Conservation (phyloP, 139 green algal genomes). For the Micractinium conductrix region DNA sequence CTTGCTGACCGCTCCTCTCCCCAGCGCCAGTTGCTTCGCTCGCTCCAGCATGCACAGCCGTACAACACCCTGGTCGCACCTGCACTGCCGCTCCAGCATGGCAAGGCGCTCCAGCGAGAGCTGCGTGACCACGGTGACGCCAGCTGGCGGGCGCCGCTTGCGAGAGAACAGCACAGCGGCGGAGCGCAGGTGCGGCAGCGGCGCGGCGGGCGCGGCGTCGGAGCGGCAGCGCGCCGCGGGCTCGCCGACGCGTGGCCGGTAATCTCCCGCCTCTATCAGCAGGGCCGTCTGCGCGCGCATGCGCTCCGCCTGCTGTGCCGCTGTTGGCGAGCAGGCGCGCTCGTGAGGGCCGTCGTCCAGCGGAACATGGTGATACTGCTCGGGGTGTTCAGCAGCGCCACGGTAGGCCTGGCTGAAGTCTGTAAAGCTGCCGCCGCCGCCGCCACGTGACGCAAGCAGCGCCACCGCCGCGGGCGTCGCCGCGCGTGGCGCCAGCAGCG, state of each 20-base stretch:
- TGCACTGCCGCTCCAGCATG: conserved; percentile 39
- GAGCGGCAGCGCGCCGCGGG: neutral
- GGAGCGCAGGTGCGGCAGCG: neutral
- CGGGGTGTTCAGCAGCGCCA: too few species aligned
- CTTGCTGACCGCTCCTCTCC: too few species aligned
- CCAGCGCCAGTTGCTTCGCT: too few species aligned
- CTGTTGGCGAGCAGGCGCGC: neutral
- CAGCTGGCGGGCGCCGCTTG: conserved; percentile 10
- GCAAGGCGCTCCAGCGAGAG: conserved; percentile 29
- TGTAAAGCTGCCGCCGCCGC: too few species aligned
- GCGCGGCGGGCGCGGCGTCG: neutral
- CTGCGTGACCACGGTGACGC: conserved; percentile 34
- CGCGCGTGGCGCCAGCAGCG: too few species aligned
- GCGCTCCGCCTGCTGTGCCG: neutral
- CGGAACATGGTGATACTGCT: too few species aligned
- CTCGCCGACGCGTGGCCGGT: neutral
- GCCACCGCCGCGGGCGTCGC: too few species aligned
- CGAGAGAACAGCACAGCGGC: neutral
- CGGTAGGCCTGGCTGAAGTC: too few species aligned
- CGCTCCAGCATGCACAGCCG: too few species aligned
- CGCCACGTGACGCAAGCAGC: too few species aligned
- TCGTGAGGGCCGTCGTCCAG: too few species aligned
- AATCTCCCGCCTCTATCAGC: neutral
- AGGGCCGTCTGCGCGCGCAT: neutral
- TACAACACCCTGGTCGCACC: neutral